Conservation (phyloP, 2,329 filamentous ascomycete genomes). For the Phialophora tarda region DNA sequence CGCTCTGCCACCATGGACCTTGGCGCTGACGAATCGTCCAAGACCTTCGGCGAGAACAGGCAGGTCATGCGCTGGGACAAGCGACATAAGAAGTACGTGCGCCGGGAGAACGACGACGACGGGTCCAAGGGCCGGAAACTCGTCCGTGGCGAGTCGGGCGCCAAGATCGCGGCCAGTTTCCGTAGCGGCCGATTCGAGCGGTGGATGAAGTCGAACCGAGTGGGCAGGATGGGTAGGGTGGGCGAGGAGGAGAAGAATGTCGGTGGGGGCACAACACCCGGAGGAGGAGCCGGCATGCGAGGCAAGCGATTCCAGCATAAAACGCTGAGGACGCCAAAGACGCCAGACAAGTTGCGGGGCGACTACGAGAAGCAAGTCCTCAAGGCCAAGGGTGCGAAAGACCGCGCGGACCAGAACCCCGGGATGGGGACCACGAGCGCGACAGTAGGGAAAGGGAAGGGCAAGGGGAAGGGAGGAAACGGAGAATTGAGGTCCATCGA, state of each 20-base stretch:
- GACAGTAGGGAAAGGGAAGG: slow-evolving; percentile 19
- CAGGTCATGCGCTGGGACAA: slow-evolving; percentile 93
- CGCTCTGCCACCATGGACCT: slow-evolving; percentile 85
- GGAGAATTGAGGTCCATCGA: slow-evolving; percentile 68
- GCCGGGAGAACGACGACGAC: slow-evolving; percentile 90
- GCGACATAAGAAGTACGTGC: slow-evolving; percentile 93
- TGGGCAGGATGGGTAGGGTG: slow-evolving; percentile 77
- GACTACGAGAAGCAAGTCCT: slow-evolving; percentile 92
- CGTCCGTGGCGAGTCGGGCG: slow-evolving; percentile 86
- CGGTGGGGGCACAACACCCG: not conserved
- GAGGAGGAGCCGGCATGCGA: not conserved
- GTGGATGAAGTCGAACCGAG: slow-evolving; percentile 86
- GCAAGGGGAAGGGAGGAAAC: slow-evolving; percentile 20
- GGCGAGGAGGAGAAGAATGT: slow-evolving; percentile 74
- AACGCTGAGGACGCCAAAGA: slow-evolving; percentile 85
- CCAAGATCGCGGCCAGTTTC: slow-evolving; percentile 95
- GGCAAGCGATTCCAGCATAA: slow-evolving; percentile 80
- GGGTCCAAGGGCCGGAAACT: slow-evolving; percentile 72
- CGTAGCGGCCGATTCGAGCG: slow-evolving; percentile 90
- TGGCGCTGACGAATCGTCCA: slow-evolving; percentile 81
- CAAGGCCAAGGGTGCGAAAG: slow-evolving; percentile 82
- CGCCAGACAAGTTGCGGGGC: slow-evolving; percentile 87
- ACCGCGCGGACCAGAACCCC: slow-evolving; percentile 55
- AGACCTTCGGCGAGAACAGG: slow-evolving; percentile 77
- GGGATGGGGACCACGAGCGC: slow-evolving; percentile 34